Evolutionary conservation across 1,284 basidiomycete species (phyloP).

Genomic region (Puccinia novopanici): DNA sequence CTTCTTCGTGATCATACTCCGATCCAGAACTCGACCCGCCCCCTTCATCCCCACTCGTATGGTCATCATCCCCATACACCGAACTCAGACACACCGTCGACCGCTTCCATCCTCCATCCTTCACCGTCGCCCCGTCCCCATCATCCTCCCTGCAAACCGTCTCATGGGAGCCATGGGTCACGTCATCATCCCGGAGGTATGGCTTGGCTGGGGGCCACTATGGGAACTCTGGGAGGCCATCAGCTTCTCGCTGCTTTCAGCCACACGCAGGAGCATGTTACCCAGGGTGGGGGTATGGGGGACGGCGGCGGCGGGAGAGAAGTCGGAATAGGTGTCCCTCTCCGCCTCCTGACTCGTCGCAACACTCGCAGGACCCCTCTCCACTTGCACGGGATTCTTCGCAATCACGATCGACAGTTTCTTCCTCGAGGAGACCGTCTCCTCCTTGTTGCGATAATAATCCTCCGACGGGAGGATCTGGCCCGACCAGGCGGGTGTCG

Average conservation of each 20-base stretch:
- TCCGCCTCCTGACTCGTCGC: slow-evolving; percentile 5
- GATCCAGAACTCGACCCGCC: slow-evolving; percentile 8
- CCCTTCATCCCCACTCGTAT: slow-evolving; percentile 8
- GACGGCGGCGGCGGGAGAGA: neutral
- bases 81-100: slow-evolving; percentile 15
- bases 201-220: neutral
- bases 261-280: slow-evolving; percentile 21
- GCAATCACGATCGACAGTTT: slow-evolving; percentile 18
- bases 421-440: neutral
- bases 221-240: too few relatives aligned
- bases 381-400: neutral
- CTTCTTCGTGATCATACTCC: neutral
- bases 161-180: neutral
- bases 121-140: neutral
- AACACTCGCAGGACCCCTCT: neutral
- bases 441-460: neutral
- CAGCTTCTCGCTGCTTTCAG: neutral
- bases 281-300: slow-evolving; percentile 31
- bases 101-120: neutral
- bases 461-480: neutral
- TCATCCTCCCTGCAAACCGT: neutral
- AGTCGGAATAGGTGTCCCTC: neutral
- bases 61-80: neutral
- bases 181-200: neutral
- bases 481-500: slow-evolving; percentile 1